Percentiles rank a stretch among this genome's conserved stretches.
phyloP scores from a whole-genome alignment of 768 basidiomycete species.

The Rhodotorula graminis region DNA sequence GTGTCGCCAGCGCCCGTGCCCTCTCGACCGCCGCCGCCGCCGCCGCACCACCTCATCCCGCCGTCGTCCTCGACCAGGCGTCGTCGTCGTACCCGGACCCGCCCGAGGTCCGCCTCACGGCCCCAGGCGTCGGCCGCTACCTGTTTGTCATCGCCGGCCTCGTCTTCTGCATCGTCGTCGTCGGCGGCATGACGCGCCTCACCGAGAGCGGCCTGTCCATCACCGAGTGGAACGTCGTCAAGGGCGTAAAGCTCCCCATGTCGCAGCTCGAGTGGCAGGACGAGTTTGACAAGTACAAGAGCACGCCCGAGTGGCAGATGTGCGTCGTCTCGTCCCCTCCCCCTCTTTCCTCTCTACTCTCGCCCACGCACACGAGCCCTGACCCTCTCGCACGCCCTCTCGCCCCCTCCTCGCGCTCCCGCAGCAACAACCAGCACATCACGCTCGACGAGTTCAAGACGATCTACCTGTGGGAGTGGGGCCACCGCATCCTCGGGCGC shows the following conservation, averaged over 20 bases:
- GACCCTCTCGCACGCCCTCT: no score
- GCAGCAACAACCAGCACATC: conserved; percentile 81
- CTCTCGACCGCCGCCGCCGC: conserved; percentile 68
- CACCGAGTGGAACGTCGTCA: conserved; percentile 93
- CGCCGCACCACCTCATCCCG: conserved; percentile 54
- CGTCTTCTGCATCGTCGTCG: conserved; percentile 86
- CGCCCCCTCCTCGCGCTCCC: not conserved
- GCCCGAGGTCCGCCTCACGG: conserved; percentile 29
- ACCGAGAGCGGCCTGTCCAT: conserved; percentile 97
- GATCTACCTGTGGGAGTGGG: conserved; percentile 99
- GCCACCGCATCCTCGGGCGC: conserved; percentile 86
- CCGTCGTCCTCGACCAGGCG: conserved; percentile 43
- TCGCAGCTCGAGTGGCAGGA: conserved; percentile 68
- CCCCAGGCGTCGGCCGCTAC: conserved; percentile 55
- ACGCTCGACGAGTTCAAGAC: conserved; percentile 84
- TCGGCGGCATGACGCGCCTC: conserved; percentile 91
- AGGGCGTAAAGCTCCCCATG: conserved; percentile 80
- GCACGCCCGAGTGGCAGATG: conserved; percentile 93
- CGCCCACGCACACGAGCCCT: not conserved
- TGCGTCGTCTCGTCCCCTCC: conserved; percentile 50
- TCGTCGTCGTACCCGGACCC: not conserved
- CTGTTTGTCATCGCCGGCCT: conserved; percentile 75
- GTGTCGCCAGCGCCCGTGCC: conserved; percentile 9
- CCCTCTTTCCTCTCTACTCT: no score
- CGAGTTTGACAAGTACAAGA: conserved; percentile 91